These are phyloP conservation scores for Podaxis sp. DNA, from an alignment of 768 basidiomycete genomes.

Conservation along the genomic window DNA sequence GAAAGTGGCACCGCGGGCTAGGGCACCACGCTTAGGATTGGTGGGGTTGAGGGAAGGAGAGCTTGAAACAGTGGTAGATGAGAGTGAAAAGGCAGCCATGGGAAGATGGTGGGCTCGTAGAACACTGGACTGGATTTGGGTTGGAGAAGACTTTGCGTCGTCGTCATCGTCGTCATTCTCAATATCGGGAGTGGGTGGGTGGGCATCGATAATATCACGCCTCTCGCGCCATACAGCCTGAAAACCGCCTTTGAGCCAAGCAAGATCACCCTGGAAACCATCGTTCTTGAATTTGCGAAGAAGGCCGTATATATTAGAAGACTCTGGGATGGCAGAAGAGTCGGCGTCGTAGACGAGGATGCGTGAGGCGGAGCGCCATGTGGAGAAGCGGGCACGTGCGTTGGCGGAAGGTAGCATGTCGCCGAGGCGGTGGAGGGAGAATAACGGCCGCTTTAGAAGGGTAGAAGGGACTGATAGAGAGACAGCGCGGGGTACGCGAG, in stretches of 20 bases:
- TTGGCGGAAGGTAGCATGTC: constrained; percentile 73
- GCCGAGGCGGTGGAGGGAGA: constrained; percentile 73
- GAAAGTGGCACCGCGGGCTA: constrained; percentile 20
- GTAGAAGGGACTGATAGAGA: constrained; percentile 94
- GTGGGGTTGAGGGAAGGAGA: constrained; percentile 22
- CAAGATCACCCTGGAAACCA: constrained; percentile 56
- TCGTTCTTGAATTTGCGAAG: constrained; percentile 71
- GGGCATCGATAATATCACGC: constrained; percentile 51
- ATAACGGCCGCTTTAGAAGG: constrained; percentile 86
- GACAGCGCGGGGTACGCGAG: constrained; percentile 68
- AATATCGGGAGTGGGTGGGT: constrained; percentile 47
- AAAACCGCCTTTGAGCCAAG: constrained; percentile 85
- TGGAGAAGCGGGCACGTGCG: constrained; percentile 57
- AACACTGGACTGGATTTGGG: constrained; percentile 22
- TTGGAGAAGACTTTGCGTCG: constrained; percentile 17
- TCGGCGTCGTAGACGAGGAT: constrained; percentile 91
- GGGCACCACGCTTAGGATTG: constrained; percentile 21
- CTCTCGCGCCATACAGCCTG: constrained; percentile 61
- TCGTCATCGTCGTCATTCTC: constrained; percentile 56
- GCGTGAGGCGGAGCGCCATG: constrained; percentile 55
- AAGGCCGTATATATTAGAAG: constrained; percentile 69
- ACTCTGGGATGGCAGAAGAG: constrained; percentile 55
- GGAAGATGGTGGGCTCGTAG: constrained; percentile 64
- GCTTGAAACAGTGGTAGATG: constrained; percentile 39
- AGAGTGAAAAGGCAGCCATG: constrained; percentile 59